Percentiles rank a stretch among this genome's conserved stretches.
Conservation (phyloP, 1,139 yeast genomes). For the Kodamaea plutei region DNA sequence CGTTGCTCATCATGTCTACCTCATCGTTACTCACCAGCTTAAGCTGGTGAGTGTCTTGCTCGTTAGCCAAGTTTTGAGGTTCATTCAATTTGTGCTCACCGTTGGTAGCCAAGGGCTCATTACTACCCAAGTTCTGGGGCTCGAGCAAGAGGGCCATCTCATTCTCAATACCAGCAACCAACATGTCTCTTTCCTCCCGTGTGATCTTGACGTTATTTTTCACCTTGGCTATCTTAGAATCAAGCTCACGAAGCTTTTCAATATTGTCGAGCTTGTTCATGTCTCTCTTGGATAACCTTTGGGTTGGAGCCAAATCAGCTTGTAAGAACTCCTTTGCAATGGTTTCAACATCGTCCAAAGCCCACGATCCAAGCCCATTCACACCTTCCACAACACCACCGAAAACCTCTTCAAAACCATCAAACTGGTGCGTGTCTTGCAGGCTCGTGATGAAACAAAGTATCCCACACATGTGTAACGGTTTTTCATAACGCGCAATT, state of each 20-base stretch:
- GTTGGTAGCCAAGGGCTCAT: neutral
- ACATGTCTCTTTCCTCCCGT: slow-evolving; percentile 12
- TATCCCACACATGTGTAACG: slow-evolving; percentile 13
- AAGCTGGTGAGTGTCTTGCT: too few species aligned
- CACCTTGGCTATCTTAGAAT: slow-evolving; percentile 19
- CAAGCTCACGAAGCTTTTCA: slow-evolving; percentile 21
- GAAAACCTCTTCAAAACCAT: neutral
- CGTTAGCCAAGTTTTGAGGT: neutral
- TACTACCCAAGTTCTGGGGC: neutral
- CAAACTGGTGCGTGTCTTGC: neutral
- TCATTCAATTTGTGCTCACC: too few species aligned
- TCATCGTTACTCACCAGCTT: too few species aligned
- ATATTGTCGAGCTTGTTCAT: slow-evolving; percentile 24
- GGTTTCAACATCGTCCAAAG: slow-evolving; percentile 14
- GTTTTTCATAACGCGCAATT: too few species aligned
- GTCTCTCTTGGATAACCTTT: slow-evolving; percentile 19
- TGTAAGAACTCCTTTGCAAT: slow-evolving; percentile 13
- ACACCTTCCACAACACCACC: neutral
- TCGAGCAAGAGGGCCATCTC: neutral
- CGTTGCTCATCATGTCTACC: too few species aligned
- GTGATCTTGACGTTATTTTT: slow-evolving; percentile 29
- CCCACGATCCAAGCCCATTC: slow-evolving; percentile 16
- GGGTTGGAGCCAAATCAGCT: slow-evolving; percentile 12
- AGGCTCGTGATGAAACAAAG: slow-evolving; percentile 5
- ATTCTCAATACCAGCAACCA: neutral